Percentiles rank a stretch among this genome's conserved stretches.
These are phyloP conservation scores for Thielaviopsis euricoi DNA, from an alignment of 2,329 filamentous ascomycete species.

Conservation along the genomic window DNA sequence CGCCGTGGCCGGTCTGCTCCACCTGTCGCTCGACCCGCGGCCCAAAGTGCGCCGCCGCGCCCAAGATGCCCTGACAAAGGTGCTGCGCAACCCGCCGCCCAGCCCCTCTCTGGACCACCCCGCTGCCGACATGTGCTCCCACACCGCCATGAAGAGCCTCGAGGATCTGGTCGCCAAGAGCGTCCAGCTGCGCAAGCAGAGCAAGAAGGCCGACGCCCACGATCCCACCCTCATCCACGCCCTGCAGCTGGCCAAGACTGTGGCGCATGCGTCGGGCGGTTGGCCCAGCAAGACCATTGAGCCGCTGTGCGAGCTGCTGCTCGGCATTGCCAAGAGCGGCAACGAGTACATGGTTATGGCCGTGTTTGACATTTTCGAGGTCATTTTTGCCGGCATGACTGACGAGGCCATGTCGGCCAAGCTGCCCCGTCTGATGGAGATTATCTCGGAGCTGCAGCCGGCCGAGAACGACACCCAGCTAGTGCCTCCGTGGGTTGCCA, in stretches of 20 bases:
- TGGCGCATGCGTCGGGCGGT: conserved; percentile 72
- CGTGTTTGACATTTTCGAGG: conserved; percentile 92
- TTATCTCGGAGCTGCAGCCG: conserved; percentile 81
- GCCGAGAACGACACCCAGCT: conserved; percentile 88
- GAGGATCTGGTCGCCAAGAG: conserved; percentile 54
- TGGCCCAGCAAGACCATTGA: conserved; percentile 98
- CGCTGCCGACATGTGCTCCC: conserved; percentile 88
- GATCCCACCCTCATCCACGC: conserved; percentile 83
- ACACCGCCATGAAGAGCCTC: conserved; percentile 69
- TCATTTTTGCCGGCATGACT: conserved; percentile 86
- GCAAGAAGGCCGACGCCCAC: conserved; percentile 46
- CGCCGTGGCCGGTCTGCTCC: conserved; percentile 72
- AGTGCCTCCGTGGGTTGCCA: conserved; percentile 90
- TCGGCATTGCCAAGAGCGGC: conserved; percentile 74
- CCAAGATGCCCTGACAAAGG: conserved; percentile 70
- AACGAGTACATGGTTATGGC: conserved; percentile 96
- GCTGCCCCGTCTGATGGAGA: conserved; percentile 73
- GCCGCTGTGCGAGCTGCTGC: conserved; percentile 69
- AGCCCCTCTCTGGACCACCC: conserved; percentile 89
- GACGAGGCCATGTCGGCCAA: conserved; percentile 80
- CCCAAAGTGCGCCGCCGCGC: conserved; percentile 91
- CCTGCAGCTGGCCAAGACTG: conserved; percentile 77
- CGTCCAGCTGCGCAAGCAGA: conserved; percentile 41
- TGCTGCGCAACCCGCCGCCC: conserved; percentile 72
- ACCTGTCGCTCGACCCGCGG: conserved; percentile 67